A percentile compares a stretch with the other conserved stretches of the same genome.
Conservation (phyloP, 345 rosid genomes). For the Isatis tinctoria region DNA sequence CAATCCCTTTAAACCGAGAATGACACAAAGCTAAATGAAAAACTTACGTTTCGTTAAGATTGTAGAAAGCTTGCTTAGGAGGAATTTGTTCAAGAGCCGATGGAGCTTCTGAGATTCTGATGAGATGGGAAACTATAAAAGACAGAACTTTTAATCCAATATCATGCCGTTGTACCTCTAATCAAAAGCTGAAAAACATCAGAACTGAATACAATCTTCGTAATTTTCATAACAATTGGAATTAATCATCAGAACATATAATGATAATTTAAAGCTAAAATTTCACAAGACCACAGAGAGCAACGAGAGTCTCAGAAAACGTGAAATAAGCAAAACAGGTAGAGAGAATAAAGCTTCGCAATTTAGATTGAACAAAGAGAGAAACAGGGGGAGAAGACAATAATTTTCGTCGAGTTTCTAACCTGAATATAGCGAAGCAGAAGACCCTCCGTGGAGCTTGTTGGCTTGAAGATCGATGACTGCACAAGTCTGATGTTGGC, state of each 20-base stretch:
- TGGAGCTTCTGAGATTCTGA: not conserved
- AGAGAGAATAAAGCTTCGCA: conserved; percentile 1
- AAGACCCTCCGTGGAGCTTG: not conserved
- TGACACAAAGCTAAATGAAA: not conserved
- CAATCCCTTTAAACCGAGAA: not conserved
- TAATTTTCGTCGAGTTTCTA: not conserved
- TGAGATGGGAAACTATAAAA: not conserved
- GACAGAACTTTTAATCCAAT: not conserved
- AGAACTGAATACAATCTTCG: not conserved
- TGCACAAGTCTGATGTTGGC: conserved; percentile 10
- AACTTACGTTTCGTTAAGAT: not conserved
- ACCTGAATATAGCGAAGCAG: conserved; percentile 18
- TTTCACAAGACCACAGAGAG: not conserved
- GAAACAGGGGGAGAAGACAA: not conserved
- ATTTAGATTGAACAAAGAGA: not conserved
- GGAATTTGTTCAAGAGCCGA: not conserved
- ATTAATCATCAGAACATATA: not conserved
- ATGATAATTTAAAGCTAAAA: not conserved
- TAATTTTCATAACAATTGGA: not conserved
- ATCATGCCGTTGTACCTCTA: not conserved
- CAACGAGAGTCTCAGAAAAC: not conserved
- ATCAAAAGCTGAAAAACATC: not conserved
- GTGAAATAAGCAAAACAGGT: not conserved
- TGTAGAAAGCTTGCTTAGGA: not conserved
- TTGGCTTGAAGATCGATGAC: conserved; percentile 8